Evolutionary conservation across 1,284 basidiomycete genomes (phyloP).

Genomic region (Dichomitus squalens): DNA sequence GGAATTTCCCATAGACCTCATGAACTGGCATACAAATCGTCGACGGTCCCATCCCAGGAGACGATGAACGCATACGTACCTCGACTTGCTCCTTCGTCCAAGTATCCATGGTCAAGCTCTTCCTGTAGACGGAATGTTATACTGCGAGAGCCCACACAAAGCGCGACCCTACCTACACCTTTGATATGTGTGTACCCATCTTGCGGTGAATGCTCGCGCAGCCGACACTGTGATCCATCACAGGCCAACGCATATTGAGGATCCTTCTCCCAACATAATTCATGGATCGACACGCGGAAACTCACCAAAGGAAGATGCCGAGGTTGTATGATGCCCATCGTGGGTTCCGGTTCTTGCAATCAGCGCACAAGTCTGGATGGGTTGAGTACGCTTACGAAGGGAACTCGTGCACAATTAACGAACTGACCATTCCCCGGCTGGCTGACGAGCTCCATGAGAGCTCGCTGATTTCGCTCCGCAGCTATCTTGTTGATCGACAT

Average conservation of each 20-base stretch:
- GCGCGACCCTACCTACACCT: constrained; percentile 62
- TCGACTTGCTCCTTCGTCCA: constrained; percentile 89
- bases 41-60: neutral
- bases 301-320: constrained; percentile 81
- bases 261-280: neutral
- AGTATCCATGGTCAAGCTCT: constrained; percentile 80
- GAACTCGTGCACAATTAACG: constrained; percentile 20
- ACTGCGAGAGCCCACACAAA: neutral
- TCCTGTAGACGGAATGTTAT: constrained; percentile 46
- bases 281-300: constrained; percentile 4
- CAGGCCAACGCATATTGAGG: neutral
- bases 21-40: constrained; percentile 44
- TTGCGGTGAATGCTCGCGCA: constrained; percentile 89
- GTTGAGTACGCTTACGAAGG: neutral
- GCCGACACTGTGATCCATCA: constrained; percentile 52
- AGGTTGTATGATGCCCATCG: constrained; percentile 85
- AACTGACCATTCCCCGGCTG: constrained; percentile 78
- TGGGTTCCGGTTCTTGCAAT: constrained; percentile 77
- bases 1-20: constrained; percentile 77
- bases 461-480: constrained; percentile 69
- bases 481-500: constrained; percentile 52
- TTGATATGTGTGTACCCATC: constrained; percentile 84
- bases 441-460: constrained; percentile 63
- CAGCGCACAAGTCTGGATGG: constrained; percentile 69
- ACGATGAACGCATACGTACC: constrained; percentile 44